Evolutionary conservation across 768 basidiomycete genomes (phyloP).

Genomic region (Boletus reticuloceps): DNA sequence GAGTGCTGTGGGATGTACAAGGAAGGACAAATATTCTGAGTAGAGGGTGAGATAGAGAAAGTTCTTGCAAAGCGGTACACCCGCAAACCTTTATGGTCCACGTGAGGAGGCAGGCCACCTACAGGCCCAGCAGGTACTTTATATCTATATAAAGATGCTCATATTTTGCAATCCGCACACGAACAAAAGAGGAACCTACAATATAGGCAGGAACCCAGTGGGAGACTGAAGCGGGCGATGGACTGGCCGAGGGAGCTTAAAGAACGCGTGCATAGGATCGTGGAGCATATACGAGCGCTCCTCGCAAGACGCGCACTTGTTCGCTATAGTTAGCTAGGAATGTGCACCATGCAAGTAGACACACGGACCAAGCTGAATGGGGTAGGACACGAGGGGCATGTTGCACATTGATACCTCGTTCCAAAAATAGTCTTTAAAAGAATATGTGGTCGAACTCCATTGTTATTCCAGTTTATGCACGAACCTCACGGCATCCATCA

Average conservation of each 20-base stretch:
- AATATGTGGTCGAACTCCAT: neutral
- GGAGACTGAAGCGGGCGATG: slow-evolving; percentile 54
- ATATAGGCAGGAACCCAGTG: slow-evolving; percentile 61
- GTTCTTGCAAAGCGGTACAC: neutral
- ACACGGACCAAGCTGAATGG: slow-evolving; percentile 67
- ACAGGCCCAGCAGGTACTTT: slow-evolving; percentile 57
- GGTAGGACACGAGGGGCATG: slow-evolving; percentile 73
- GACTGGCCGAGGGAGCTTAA: slow-evolving; percentile 82
- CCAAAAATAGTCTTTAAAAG: slow-evolving; percentile 65
- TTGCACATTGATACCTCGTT: slow-evolving; percentile 84
- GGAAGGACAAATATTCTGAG: slow-evolving; percentile 58
- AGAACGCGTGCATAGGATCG: slow-evolving; percentile 82
- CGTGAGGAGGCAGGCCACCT: slow-evolving; percentile 33
- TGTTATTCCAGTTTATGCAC: slow-evolving; percentile 14
- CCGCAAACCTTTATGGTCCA: slow-evolving; percentile 55
- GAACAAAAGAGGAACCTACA: slow-evolving; percentile 44
- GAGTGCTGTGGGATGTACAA: slow-evolving; percentile 65
- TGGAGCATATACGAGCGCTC: slow-evolving; percentile 72
- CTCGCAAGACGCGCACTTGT: slow-evolving; percentile 81
- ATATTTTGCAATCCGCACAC: neutral
- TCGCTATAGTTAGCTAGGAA: neutral
- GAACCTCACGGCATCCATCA: slow-evolving; percentile 57
- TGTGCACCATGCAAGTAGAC: neutral
- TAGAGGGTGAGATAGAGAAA: neutral
- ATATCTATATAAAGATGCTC: slow-evolving; percentile 48